Conservation (phyloP, 1,139 yeast genomes). For the Magnusiomyces tetraspermus region DNA sequence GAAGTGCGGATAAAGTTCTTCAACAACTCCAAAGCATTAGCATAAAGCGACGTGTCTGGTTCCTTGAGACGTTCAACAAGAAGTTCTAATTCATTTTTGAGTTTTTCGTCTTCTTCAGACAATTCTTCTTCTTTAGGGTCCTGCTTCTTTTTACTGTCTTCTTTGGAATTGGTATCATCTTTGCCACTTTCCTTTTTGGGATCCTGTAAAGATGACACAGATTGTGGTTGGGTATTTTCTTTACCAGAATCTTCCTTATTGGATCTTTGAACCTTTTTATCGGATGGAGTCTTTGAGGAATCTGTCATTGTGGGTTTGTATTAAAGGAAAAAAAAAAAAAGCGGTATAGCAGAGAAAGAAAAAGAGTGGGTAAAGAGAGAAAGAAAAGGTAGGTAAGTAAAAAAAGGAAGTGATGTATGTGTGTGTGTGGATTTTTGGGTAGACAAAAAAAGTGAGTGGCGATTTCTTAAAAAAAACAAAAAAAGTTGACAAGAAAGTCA, state of each 20-base stretch:
- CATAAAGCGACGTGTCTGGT: constrained; percentile 43
- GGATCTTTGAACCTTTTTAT: neutral
- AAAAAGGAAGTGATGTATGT: neutral
- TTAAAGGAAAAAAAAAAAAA: no score
- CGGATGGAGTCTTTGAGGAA: neutral
- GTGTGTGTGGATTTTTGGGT: neutral
- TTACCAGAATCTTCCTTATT: neutral
- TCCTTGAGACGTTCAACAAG: constrained; percentile 69
- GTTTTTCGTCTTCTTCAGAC: constrained; percentile 85
- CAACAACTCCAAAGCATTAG: constrained; percentile 53
- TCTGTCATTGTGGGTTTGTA: neutral
- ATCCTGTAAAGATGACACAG: neutral
- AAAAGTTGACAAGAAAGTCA: no score
- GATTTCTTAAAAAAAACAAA: no score
- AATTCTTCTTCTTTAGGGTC: constrained; percentile 60
- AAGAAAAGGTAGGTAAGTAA: neutral
- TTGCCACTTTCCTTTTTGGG: neutral
- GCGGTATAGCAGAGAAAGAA: no score
- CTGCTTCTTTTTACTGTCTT: constrained; percentile 29
- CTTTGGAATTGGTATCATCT: constrained; percentile 3
- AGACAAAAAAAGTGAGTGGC: no score
- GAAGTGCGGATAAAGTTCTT: constrained; percentile 80
- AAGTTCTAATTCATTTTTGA: constrained; percentile 79
- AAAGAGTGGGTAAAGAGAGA: neutral
- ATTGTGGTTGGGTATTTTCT: neutral